Conservation (phyloP, 2,329 filamentous ascomycete species). For the Penicillium sp. region DNA sequence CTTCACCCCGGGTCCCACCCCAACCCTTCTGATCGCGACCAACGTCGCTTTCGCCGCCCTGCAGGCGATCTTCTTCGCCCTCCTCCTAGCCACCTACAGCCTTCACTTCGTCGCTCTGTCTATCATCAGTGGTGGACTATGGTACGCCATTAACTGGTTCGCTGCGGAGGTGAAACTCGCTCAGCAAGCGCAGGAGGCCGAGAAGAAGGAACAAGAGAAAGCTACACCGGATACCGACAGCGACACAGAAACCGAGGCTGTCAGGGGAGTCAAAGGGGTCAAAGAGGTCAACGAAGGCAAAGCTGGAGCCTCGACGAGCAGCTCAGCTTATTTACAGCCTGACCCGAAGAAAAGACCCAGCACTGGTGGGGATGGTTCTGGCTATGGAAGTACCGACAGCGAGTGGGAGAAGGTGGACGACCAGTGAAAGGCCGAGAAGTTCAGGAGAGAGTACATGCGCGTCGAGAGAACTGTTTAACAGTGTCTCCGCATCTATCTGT, state of each 20-base stretch:
- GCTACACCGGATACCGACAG: slow-evolving; percentile 40
- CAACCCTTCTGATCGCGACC: slow-evolving; percentile 82
- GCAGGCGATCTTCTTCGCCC: slow-evolving; percentile 72
- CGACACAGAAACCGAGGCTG: slow-evolving; percentile 46
- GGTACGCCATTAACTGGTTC: slow-evolving; percentile 98
- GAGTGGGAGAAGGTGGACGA: slow-evolving; percentile 93
- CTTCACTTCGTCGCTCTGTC: slow-evolving; percentile 87
- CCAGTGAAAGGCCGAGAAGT: not conserved
- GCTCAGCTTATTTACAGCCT: slow-evolving; percentile 30
- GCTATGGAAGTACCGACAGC: slow-evolving; percentile 78
- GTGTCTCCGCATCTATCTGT: not conserved
- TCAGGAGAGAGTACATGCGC: not conserved
- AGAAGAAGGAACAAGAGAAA: slow-evolving; percentile 47
- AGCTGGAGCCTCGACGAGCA: slow-evolving; percentile 17
- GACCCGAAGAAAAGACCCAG: slow-evolving; percentile 48
- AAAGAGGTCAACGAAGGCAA: slow-evolving; percentile 8
- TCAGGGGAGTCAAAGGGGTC: slow-evolving; percentile 5
- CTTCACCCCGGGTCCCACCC: slow-evolving; percentile 89
- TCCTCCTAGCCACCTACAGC: slow-evolving; percentile 80
- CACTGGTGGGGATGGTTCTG: slow-evolving; percentile 52
- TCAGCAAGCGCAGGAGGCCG: slow-evolving; percentile 48
- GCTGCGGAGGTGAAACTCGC: slow-evolving; percentile 63
- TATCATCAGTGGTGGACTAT: slow-evolving; percentile 74
- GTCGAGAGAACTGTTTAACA: not conserved
- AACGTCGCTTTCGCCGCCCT: slow-evolving; percentile 86